Conservation (phyloP, 768 basidiomycete species). For the Russula griseocarnosa region DNA sequence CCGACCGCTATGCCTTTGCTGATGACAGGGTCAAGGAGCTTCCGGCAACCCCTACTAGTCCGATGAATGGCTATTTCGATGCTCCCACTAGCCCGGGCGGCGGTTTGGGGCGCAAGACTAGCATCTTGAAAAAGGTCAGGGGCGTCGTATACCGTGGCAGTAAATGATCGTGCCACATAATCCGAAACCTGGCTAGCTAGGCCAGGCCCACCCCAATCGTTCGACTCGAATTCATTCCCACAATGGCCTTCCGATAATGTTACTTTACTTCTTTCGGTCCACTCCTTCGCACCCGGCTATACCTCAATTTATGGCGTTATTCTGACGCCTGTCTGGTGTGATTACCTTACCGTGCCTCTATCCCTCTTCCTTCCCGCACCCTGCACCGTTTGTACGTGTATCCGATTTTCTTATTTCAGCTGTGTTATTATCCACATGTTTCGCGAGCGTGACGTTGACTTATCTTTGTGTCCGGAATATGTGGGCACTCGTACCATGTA, state of each 20-base stretch:
- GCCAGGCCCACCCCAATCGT: background rate
- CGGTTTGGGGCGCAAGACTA: slow-evolving; percentile 27
- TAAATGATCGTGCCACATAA: slow-evolving; percentile 16
- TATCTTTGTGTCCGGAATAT: slow-evolving; percentile 14
- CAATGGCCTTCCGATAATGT: slow-evolving; percentile 1
- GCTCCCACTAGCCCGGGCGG: slow-evolving; percentile 7
- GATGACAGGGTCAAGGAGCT: slow-evolving; percentile 58
- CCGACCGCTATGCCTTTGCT: slow-evolving; percentile 66
- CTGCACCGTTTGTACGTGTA: slow-evolving; percentile 17
- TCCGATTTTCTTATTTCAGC: slow-evolving; percentile 9
- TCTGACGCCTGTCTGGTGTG: slow-evolving; percentile 4
- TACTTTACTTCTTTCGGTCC: background rate
- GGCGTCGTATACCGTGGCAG: slow-evolving; percentile 24
- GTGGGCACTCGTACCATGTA: slow-evolving; percentile 23
- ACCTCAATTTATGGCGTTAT: slow-evolving; percentile 13
- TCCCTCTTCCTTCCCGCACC: background rate
- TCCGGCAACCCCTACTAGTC: slow-evolving; percentile 41
- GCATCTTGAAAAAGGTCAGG: slow-evolving; percentile 26
- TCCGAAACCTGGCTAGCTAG: background rate
- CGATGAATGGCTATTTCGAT: slow-evolving; percentile 17
- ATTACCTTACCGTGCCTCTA: background rate
- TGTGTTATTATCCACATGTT: slow-evolving; percentile 16
- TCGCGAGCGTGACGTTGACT: background rate
- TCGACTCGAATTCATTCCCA: background rate
- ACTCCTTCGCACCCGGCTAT: slow-evolving; percentile 1